These are phyloP conservation scores for Alopecurus myosuroides DNA, from an alignment of 176 grass and related monocot species.

Conservation along the genomic window DNA sequence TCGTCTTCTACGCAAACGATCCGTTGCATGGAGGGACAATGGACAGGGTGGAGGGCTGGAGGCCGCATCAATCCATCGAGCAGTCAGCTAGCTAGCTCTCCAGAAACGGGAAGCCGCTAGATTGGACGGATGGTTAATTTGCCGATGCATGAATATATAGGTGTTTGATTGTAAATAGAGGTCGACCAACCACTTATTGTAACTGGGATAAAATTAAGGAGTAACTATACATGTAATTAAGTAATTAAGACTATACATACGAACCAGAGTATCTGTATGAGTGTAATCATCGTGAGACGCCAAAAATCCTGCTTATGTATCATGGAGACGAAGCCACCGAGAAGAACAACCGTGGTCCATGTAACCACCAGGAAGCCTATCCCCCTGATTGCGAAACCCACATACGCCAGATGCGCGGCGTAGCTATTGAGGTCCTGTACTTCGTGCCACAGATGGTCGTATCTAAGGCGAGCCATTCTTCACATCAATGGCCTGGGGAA, in stretches of 20 bases:
- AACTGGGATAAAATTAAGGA: not conserved
- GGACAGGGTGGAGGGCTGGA: too few relatives aligned
- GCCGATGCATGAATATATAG: too few relatives aligned
- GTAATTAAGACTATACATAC: not conserved
- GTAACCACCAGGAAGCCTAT: not conserved
- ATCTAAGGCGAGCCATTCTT: not conserved
- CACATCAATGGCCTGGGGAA: too few relatives aligned
- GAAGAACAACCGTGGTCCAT: not conserved
- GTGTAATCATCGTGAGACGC: not conserved
- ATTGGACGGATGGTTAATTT: too few relatives aligned
- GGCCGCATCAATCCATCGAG: too few relatives aligned
- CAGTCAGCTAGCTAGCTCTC: too few relatives aligned
- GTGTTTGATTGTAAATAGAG: too few relatives aligned
- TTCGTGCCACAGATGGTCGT: not conserved
- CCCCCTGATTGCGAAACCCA: not conserved
- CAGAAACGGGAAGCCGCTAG: too few relatives aligned
- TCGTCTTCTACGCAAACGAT: too few relatives aligned
- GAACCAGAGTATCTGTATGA: not conserved
- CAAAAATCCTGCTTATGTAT: not conserved
- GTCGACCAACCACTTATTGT: too few relatives aligned
- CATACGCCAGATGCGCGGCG: not conserved
- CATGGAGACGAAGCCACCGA: not conserved
- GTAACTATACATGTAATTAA: not conserved
- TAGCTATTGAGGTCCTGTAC: not conserved
- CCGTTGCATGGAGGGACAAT: too few relatives aligned